A percentile compares a stretch with the other conserved stretches of the same genome.
These are phyloP conservation scores for Fomitopsis serialis DNA, from an alignment of 768 basidiomycete genomes.

Conservation along the genomic window DNA sequence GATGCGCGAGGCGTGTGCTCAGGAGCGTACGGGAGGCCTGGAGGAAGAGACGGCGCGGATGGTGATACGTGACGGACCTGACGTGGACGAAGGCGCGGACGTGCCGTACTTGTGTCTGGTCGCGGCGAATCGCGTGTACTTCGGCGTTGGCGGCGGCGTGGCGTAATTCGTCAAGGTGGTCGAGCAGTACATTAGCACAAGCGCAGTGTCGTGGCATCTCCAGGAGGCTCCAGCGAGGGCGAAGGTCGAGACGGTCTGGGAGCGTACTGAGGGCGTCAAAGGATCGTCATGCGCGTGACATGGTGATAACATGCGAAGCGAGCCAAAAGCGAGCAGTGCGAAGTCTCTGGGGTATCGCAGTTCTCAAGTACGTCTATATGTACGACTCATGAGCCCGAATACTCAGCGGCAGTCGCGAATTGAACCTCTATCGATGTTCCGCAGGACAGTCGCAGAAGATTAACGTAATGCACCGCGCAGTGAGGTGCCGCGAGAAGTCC, in stretches of 20 bases:
- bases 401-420: no score
- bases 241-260: conserved; percentile 55
- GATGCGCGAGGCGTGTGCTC: conserved; percentile 35
- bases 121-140: conserved; percentile 89
- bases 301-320: no score
- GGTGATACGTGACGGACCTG: background rate
- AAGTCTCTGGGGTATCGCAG: no score
- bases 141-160: conserved; percentile 91
- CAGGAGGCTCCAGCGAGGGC: conserved; percentile 3
- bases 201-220: background rate
- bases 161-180: conserved; percentile 64
- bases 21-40: background rate
- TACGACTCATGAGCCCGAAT: no score
- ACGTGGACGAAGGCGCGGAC: background rate
- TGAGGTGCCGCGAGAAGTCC: no score
- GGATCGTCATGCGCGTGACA: conserved; percentile 58
- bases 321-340: no score
- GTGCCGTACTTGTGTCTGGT: conserved; percentile 54
- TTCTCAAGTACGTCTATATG: no score
- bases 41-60: conserved; percentile 3
- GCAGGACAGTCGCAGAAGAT: no score
- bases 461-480: no score
- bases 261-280: conserved; percentile 62
- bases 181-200: conserved; percentile 21
- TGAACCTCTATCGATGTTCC: no score